phyloP scores from a whole-genome alignment of 2,329 filamentous ascomycete genomes.

The Colletotrichum sansevieriae region DNA sequence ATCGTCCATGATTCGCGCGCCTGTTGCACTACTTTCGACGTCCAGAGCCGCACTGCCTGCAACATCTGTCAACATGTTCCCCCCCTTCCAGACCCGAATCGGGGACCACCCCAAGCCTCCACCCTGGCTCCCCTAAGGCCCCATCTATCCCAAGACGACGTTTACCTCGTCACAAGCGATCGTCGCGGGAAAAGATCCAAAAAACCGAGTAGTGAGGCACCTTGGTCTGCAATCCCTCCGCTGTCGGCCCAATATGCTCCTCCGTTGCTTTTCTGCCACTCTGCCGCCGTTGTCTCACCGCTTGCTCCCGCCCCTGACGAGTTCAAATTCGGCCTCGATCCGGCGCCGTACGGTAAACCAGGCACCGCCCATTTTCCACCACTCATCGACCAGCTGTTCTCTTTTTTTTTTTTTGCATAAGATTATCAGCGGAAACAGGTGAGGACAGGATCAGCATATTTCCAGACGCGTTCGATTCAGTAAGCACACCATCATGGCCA shows the following conservation, averaged over 20 bases:
- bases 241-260: constrained; percentile 30
- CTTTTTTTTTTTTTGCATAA: constrained; percentile 1
- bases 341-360: constrained; percentile 21
- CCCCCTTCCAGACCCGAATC: background rate
- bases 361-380: constrained; percentile 34
- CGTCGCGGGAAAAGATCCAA: constrained; percentile 23
- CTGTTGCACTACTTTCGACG: constrained; percentile 21
- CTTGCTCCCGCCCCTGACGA: constrained; percentile 37
- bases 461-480: background rate
- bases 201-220: constrained; percentile 15
- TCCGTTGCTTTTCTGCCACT: constrained; percentile 33
- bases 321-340: constrained; percentile 40
- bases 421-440: constrained; percentile 13
- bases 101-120: constrained; percentile 13
- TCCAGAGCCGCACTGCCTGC: constrained; percentile 28
- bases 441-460: constrained; percentile 1
- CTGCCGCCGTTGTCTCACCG: constrained; percentile 30
- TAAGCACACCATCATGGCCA: constrained; percentile 67
- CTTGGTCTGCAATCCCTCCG: constrained; percentile 16
- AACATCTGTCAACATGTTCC: background rate
- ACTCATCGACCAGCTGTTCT: constrained; percentile 34
- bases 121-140: background rate
- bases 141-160: background rate
- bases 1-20: constrained; percentile 38
- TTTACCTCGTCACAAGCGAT: constrained; percentile 11